Base-by-base conservation (phyloP, 2,329 filamentous ascomycete species). In the Penicillium crustosum region DNA sequence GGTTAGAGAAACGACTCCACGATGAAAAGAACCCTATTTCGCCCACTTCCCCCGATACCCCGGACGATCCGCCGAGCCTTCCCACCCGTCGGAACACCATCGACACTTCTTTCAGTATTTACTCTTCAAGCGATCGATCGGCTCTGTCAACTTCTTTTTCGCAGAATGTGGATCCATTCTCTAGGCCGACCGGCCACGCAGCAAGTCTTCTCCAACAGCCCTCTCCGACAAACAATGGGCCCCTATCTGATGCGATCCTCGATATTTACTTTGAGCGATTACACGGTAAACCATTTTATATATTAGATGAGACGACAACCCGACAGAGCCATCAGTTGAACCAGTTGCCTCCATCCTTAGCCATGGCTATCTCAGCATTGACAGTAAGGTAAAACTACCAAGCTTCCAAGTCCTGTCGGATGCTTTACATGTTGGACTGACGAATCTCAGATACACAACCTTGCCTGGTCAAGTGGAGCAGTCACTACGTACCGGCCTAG, bases 211-310 rank as follows among this genome's bases (percentile, higher is more conserved):
- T 58, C n/a, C 47, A 61, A 7, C 63, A 61, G 33, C 62, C 53
- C 21, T 55, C 63, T 35, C 52, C 68, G 49, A 62, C 55, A 19
- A 64, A 61, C 36, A 58, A 62, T 43, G 61, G 73, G 2, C 76
- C 85, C 17, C 81, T 84, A 50, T 81, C 83, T 1, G 86, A 90
- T 67, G 77, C 82, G 1, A 78, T 92, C 29, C 78, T 95, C 31
- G 88, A 95, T 67, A 88, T 87, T 6, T 96, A 93, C 72, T 95
- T 96, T 71, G 78, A 82, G 23, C 84, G 89, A 50, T 85, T 93
- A 39, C 91, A 96, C 71, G 89, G 88, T 50, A 93, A 92, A 69
- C 90, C 91, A 1, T 94, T 89, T 64, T 86, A 90, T 68, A 87
- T 95, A 51, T 79, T 96, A 4, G 90, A 95, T 68, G 91, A 96